Conservation (phyloP, 352 stramenopile genomes). For the Pythium dissimile region DNA sequence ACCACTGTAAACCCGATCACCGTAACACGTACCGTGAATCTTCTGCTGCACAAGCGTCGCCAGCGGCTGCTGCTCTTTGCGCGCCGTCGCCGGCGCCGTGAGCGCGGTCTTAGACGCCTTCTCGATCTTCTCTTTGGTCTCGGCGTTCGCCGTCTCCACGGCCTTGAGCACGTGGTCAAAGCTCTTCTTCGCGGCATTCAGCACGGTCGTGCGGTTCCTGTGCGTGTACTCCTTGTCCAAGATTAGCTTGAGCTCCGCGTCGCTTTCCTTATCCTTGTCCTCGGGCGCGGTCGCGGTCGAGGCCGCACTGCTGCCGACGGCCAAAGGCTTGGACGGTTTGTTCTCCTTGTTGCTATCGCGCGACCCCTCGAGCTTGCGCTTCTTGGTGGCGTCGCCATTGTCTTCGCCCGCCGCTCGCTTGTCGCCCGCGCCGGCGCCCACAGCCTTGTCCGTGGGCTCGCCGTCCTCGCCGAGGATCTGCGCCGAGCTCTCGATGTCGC, state of each 20-base stretch:
- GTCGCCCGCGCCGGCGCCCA: background rate
- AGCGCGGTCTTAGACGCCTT: slow-evolving; percentile 72
- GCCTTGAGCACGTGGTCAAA: slow-evolving; percentile 83
- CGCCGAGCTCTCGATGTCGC: slow-evolving; percentile 73
- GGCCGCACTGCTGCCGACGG: background rate
- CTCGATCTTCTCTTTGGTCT: slow-evolving; percentile 87
- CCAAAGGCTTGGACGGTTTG: slow-evolving; percentile 15
- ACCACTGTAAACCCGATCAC: background rate
- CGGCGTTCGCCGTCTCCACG: slow-evolving; percentile 74
- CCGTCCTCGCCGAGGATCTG: slow-evolving; percentile 51
- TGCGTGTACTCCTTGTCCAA: slow-evolving; percentile 63
- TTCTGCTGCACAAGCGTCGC: slow-evolving; percentile 69
- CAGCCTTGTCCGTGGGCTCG: slow-evolving; percentile 7
- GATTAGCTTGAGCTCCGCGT: slow-evolving; percentile 61
- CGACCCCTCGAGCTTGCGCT: slow-evolving; percentile 23
- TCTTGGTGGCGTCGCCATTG: slow-evolving; percentile 17
- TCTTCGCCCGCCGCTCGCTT: slow-evolving; percentile 16
- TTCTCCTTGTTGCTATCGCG: slow-evolving; percentile 40
- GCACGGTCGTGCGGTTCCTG: slow-evolving; percentile 63
- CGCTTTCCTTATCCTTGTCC: slow-evolving; percentile 24
- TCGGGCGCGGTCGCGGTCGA: slow-evolving; percentile 12
- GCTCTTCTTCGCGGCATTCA: slow-evolving; percentile 75
- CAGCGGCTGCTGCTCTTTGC: slow-evolving; percentile 70
- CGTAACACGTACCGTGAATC: slow-evolving; percentile 44
- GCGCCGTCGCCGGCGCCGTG: slow-evolving; percentile 32